phyloP scores from a whole-genome alignment of 2,329 filamentous ascomycete species.

The Colletotrichum sp. region DNA sequence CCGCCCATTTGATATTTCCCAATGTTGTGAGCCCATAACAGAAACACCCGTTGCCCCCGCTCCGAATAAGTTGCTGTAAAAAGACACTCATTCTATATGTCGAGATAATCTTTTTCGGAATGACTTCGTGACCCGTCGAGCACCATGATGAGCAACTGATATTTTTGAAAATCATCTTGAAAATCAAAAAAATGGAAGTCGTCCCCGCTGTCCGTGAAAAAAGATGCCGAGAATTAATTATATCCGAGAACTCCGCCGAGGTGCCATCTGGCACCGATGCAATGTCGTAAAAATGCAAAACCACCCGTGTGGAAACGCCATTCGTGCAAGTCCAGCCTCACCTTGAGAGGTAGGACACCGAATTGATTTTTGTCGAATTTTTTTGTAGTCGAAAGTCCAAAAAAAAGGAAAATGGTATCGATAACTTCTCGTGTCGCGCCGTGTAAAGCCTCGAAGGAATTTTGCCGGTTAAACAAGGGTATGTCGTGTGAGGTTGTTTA shows the following conservation, averaged over 20 bases:
- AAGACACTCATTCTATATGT: slow-evolving; percentile 57
- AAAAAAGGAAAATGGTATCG: slow-evolving; percentile 47
- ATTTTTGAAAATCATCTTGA: slow-evolving; percentile 45
- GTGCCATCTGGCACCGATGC: slow-evolving; percentile 51
- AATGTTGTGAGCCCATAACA: slow-evolving; percentile 39
- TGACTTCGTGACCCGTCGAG: slow-evolving; percentile 22
- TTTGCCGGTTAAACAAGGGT: slow-evolving; percentile 37
- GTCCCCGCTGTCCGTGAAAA: slow-evolving; percentile 38
- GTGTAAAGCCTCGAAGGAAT: slow-evolving; percentile 28
- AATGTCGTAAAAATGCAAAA: slow-evolving; percentile 51
- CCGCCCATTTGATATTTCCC: slow-evolving; percentile 32
- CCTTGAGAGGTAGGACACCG: slow-evolving; percentile 32
- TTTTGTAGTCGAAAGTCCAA: slow-evolving; percentile 21
- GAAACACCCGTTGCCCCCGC: slow-evolving; percentile 38
- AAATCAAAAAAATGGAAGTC: slow-evolving; percentile 32
- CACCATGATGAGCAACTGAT: slow-evolving; percentile 34
- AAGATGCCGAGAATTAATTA: slow-evolving; percentile 27
- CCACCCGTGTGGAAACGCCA: slow-evolving; percentile 43
- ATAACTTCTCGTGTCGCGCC: slow-evolving; percentile 47
- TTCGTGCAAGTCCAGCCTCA: slow-evolving; percentile 47
- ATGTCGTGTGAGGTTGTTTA: slow-evolving; percentile 56
- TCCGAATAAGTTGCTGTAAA: slow-evolving; percentile 26
- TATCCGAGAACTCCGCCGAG: slow-evolving; percentile 48
- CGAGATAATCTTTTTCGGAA: slow-evolving; percentile 46
- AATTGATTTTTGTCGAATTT: slow-evolving; percentile 19